Evolutionary conservation across 1,284 basidiomycete species (phyloP).

Genomic region (Heterobasidion occidentale): DNA sequence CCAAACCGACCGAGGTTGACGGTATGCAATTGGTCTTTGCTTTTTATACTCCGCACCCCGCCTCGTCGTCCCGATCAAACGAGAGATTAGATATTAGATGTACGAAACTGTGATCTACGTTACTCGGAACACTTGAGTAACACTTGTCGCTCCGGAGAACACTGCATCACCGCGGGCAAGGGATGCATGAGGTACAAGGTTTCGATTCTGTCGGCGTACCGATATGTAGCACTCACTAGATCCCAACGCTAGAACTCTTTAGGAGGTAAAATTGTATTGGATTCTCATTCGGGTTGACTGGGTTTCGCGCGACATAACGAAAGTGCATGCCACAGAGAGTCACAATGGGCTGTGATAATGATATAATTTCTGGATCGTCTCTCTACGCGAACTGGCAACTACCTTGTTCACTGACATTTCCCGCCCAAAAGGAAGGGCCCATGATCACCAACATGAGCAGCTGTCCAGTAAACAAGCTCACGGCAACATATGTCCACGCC

Average conservation of each 20-base stretch:
- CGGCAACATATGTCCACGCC: constrained; percentile 59
- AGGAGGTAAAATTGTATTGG: not conserved
- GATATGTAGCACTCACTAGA: too few species aligned
- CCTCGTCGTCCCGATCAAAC: not conserved
- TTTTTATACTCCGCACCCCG: constrained; percentile 1
- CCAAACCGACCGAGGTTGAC: constrained; percentile 14
- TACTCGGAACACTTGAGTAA: too few species aligned
- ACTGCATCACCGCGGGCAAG: too few species aligned
- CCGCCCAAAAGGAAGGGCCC: constrained; percentile 62
- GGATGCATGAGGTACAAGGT: too few species aligned
- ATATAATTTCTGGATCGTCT: not conserved
- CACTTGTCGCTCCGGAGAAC: too few species aligned
- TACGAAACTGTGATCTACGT: too few species aligned
- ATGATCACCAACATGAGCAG: constrained; percentile 68
- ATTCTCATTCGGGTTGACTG: not conserved
- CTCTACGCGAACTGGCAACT: constrained; percentile 27
- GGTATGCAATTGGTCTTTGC: not conserved
- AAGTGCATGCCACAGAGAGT: too few species aligned
- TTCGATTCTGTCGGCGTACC: too few species aligned
- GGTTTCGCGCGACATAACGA: too few species aligned
- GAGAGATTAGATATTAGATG: too few species aligned
- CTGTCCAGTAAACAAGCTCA: constrained; percentile 71
- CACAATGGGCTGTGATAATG: too few species aligned
- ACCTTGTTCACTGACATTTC: constrained; percentile 30
- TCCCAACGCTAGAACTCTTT: too few species aligned